Evolutionary conservation across 345 rosid species (phyloP).

Genomic region (Litchi chinensis): DNA sequence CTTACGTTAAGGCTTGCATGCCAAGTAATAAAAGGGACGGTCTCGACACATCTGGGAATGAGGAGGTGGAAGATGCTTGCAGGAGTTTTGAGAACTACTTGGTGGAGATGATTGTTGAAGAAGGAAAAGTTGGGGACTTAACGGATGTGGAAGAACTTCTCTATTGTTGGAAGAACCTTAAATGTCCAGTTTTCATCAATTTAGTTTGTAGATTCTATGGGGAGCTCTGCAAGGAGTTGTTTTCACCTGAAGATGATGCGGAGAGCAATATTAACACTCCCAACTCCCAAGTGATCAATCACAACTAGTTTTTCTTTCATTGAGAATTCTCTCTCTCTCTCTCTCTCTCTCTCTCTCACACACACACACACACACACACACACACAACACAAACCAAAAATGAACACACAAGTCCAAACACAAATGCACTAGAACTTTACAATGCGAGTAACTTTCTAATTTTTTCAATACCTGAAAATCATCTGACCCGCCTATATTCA

Average conservation of each 20-base stretch:
- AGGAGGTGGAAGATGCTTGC: constrained; percentile 71
- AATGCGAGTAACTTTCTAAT: background rate
- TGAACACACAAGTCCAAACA: background rate
- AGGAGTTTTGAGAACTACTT: constrained; percentile 84
- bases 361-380: too few species aligned
- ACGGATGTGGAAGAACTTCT: constrained; percentile 89
- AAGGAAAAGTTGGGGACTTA: constrained; percentile 71
- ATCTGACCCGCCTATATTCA: background rate
- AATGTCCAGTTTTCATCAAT: constrained; percentile 69
- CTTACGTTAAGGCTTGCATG: constrained; percentile 28
- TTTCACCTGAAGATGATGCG: constrained; percentile 26
- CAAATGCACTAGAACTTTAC: background rate
- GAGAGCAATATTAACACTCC: background rate
- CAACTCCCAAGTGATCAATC: background rate
- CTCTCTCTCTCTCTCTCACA: too few species aligned
- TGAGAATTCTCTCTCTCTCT: background rate
- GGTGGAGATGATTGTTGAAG: constrained; percentile 78
- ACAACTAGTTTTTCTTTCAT: background rate
- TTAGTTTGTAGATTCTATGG: constrained; percentile 78
- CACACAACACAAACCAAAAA: background rate
- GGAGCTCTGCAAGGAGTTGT: constrained; percentile 75
- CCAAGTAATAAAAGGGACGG: constrained; percentile 13
- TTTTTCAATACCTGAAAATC: background rate
- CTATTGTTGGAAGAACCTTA: constrained; percentile 80
- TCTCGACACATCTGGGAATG: constrained; percentile 22